Percentiles rank a stretch among this genome's conserved stretches.
Conservation (phyloP, 1,284 basidiomycete genomes). For the Rhodotorula sp. region DNA sequence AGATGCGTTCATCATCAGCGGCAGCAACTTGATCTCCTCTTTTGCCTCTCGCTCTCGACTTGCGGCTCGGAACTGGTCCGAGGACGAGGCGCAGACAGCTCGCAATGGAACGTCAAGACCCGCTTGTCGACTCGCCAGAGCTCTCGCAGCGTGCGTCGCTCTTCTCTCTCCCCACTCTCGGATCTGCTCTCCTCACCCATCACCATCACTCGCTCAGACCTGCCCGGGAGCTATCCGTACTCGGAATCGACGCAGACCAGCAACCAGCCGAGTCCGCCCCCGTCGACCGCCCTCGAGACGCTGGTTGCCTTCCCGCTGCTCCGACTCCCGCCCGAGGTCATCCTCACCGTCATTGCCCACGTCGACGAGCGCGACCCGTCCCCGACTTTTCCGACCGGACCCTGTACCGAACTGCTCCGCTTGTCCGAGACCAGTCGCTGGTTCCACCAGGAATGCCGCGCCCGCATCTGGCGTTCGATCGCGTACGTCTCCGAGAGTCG, state of each 20-base stretch:
- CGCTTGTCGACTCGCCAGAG: too few species aligned
- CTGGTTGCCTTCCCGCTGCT: constrained; percentile 29
- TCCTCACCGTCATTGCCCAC: constrained; percentile 30
- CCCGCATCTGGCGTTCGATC: constrained; percentile 23
- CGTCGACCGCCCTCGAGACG: neutral
- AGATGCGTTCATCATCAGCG: too few species aligned
- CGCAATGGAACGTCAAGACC: too few species aligned
- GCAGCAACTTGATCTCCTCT: too few species aligned
- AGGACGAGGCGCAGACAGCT: too few species aligned
- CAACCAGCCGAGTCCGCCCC: neutral
- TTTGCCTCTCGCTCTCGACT: too few species aligned
- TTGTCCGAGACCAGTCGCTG: constrained; percentile 40
- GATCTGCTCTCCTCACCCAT: neutral
- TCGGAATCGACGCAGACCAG: neutral
- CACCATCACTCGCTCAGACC: neutral
- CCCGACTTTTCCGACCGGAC: constrained; percentile 39
- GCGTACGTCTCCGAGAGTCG: neutral
- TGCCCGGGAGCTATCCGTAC: neutral
- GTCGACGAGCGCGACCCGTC: constrained; percentile 34
- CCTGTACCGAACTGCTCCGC: constrained; percentile 40
- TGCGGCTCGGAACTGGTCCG: too few species aligned
- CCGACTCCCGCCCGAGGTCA: constrained; percentile 41
- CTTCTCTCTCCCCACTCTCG: neutral
- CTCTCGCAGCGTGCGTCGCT: too few species aligned
- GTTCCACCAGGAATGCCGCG: constrained; percentile 30